Conservation (phyloP, 2,329 filamentous ascomycete genomes). For the Penicillium sp. region DNA sequence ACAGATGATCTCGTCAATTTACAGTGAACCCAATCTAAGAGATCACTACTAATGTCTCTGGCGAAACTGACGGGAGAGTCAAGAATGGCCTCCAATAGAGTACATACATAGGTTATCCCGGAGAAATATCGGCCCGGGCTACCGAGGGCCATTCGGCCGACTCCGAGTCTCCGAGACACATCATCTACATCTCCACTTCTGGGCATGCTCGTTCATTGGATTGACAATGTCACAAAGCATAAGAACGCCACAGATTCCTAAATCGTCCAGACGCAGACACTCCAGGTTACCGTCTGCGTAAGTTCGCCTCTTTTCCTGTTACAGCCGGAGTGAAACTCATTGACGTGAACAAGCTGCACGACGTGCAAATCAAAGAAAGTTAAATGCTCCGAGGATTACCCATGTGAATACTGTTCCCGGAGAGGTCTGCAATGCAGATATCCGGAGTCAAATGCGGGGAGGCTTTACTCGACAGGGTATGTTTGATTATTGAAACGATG, state of each 20-base stretch:
- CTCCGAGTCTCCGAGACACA: not conserved
- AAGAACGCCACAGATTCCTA: not conserved
- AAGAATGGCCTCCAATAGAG: not conserved
- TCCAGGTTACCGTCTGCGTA: not conserved
- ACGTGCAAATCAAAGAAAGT: constrained; percentile 6
- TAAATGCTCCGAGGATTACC: not conserved
- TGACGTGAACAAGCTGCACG: not conserved
- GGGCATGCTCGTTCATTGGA: not conserved
- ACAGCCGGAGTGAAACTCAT: not conserved
- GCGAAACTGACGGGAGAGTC: no score
- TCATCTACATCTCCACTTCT: not conserved
- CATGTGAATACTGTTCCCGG: not conserved
- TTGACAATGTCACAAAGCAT: not conserved
- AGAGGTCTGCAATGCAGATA: constrained; percentile 5
- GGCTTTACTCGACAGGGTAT: not conserved
- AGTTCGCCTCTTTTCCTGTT: not conserved
- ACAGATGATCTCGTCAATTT: no score
- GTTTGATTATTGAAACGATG: no score
- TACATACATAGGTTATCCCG: not conserved
- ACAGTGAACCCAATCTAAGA: no score
- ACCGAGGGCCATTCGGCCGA: not conserved
- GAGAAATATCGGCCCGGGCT: not conserved
- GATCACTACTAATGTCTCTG: not conserved
- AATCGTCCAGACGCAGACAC: not conserved
- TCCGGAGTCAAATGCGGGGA: not conserved